Evolutionary conservation across 345 rosid species (phyloP), one percentile per base, ranked within the genome.

Genomic region (Litchi chinensis): DNA sequence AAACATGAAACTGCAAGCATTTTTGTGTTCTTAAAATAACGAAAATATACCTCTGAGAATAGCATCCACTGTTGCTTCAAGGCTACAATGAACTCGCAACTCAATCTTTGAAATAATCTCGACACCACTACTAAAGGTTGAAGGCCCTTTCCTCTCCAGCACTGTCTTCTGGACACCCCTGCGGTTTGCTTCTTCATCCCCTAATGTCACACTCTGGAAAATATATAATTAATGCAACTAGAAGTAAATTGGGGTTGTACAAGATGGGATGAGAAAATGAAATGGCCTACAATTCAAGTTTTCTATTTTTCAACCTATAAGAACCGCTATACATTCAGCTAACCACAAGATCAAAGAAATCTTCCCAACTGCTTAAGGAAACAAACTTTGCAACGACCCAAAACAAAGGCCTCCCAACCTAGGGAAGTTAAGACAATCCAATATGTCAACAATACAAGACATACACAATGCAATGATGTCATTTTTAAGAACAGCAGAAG

Each of bases 11-110:
- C 54, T 40, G 44, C 62, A 79, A 21, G 18, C 19, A 39, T 21
- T 70, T 73, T 16, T 3, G 62, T n/a, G 50, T 44, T 37, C 67
- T 62, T 43, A 68, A 64, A 46, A 43, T 24, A 50, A 71, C 68
- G 24, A 76, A 78, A 79, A 41, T 43, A 41, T 75, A 89, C 97
- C 98, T 79, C 93, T 80, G 66, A 95, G 95, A 85, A 93, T 57
- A 46, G 92, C 89, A 88, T 95, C 97, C 48, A 95, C 97, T 76
- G 98, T 92, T 79, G 91, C 95, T 85, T 93, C 98, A 77, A 95
- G 91, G 85, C 92, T 86, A 74, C 86, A 88, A 90, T 95, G 98
- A 85, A 95, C 92, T 77, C 93, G 92, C 86, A 93, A 83, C 87
- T 92, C 94, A 68, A 85, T 89, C 86, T 91, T 95, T 67, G 97